These are phyloP conservation scores for Cerrena zonata DNA, from an alignment of 1,284 basidiomycete genomes.

Conservation along the genomic window DNA sequence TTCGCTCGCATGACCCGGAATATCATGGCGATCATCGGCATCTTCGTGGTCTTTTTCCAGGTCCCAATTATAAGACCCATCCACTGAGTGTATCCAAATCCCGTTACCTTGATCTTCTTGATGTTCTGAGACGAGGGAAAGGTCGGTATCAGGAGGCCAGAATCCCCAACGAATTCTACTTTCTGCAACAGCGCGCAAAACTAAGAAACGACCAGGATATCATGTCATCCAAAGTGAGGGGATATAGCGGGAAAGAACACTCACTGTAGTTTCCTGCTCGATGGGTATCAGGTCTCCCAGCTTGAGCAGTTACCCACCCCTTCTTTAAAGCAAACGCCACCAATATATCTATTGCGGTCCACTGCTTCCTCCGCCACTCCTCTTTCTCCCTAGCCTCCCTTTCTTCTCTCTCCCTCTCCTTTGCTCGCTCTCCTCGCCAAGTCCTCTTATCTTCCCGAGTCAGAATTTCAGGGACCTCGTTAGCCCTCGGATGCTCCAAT, in stretches of 20 bases:
- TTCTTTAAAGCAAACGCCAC: conserved; percentile 71
- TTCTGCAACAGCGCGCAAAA: conserved; percentile 75
- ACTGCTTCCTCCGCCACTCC: no score
- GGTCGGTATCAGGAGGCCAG: conserved; percentile 58
- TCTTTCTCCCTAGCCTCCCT: no score
- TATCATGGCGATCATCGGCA: conserved; percentile 24
- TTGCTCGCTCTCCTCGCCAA: conserved; percentile 53
- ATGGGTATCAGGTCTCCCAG: conserved; percentile 82
- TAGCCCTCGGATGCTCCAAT: conserved; percentile 47
- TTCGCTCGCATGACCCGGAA: no score
- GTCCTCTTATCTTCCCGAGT: conserved; percentile 71
- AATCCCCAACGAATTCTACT: conserved; percentile 80
- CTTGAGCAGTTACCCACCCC: conserved; percentile 84
- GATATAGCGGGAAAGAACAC: no score
- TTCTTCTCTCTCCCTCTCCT: conserved; percentile 3
- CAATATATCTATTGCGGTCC: conserved; percentile 81
- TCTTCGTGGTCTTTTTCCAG: conserved; percentile 25
- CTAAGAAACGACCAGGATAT: conserved; percentile 37
- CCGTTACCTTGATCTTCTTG: conserved; percentile 33
- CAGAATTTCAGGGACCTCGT: conserved; percentile 26
- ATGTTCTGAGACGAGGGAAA: conserved; percentile 20
- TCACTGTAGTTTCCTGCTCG: conserved; percentile 83
- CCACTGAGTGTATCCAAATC: conserved; percentile 49
- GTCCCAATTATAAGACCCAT: conserved; percentile 30
- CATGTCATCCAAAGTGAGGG: no score